A percentile compares a stretch with the other conserved stretches of the same genome.
phyloP scores from a whole-genome alignment of 176 grass and related monocot genomes.

The Triticum dicoccoides region DNA sequence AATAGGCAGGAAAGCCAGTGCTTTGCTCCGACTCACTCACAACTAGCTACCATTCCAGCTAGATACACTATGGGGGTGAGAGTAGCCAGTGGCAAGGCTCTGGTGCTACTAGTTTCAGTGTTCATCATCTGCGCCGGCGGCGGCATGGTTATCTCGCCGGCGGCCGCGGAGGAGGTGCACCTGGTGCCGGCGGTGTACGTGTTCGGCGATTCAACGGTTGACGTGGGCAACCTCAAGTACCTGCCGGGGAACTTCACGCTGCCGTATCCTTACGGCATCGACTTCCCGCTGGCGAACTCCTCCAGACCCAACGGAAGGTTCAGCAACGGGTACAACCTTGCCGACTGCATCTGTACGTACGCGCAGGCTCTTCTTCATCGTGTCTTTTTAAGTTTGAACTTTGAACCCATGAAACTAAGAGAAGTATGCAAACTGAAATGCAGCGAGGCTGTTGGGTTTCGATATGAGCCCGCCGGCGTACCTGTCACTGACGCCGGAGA shows the following conservation, averaged over 20 bases:
- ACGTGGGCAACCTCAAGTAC: slow-evolving; percentile 52
- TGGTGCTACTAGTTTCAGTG: not conserved
- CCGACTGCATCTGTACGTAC: slow-evolving; percentile 41
- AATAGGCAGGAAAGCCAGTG: too few relatives aligned
- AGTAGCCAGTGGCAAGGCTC: not conserved
- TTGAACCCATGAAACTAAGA: not conserved
- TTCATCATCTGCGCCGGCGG: not conserved
- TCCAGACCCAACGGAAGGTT: slow-evolving; percentile 44
- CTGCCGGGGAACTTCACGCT: slow-evolving; percentile 23
- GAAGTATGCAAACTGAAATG: not conserved
- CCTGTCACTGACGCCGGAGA: slow-evolving; percentile 39
- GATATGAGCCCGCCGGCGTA: slow-evolving; percentile 56
- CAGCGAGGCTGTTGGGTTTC: slow-evolving; percentile 57
- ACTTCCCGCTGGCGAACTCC: slow-evolving; percentile 22
- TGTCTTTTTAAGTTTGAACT: too few relatives aligned
- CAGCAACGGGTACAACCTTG: slow-evolving; percentile 68
- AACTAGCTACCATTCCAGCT: slow-evolving; percentile 19
- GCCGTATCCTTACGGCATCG: slow-evolving; percentile 53
- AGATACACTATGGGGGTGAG: slow-evolving; percentile 17
- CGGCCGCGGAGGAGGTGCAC: slow-evolving; percentile 25
- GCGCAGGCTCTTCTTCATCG: too few relatives aligned
- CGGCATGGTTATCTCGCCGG: not conserved
- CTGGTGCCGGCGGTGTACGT: slow-evolving; percentile 55
- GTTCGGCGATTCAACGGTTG: slow-evolving; percentile 58
- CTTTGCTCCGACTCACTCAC: not conserved